phyloP scores from a whole-genome alignment of 78 protist species.

The Tieghemostelium lacteum region DNA sequence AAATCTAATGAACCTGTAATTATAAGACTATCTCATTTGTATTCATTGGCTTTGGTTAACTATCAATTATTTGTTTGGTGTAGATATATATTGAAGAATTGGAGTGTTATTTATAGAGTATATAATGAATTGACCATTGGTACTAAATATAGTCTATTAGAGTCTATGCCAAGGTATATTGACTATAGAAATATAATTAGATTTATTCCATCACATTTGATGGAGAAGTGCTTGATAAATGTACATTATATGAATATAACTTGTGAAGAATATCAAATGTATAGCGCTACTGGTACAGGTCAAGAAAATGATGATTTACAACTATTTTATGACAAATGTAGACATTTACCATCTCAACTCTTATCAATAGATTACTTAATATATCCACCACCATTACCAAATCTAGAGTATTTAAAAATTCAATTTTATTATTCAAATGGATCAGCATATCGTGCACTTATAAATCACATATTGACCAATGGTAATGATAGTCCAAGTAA shows the following conservation, averaged over 20 bases:
- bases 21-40: background rate
- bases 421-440: background rate
- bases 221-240: no score
- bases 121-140: background rate
- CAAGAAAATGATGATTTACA: background rate
- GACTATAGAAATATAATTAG: background rate
- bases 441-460: background rate
- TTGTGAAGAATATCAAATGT: background rate
- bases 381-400: background rate
- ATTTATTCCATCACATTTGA: background rate
- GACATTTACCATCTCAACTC: background rate
- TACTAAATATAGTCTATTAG: background rate
- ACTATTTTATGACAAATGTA: background rate
- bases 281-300: background rate
- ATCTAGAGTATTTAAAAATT: background rate
- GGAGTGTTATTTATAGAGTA: background rate
- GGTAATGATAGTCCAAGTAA: no score
- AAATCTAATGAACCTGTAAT: no score
- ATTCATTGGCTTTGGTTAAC: background rate
- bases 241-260: background rate
- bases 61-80: background rate
- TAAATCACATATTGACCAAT: background rate
- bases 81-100: no score
- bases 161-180: background rate
- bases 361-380: background rate